phyloP scores from a whole-genome alignment of 257 asterid species.

The Solanum virginianum region DNA sequence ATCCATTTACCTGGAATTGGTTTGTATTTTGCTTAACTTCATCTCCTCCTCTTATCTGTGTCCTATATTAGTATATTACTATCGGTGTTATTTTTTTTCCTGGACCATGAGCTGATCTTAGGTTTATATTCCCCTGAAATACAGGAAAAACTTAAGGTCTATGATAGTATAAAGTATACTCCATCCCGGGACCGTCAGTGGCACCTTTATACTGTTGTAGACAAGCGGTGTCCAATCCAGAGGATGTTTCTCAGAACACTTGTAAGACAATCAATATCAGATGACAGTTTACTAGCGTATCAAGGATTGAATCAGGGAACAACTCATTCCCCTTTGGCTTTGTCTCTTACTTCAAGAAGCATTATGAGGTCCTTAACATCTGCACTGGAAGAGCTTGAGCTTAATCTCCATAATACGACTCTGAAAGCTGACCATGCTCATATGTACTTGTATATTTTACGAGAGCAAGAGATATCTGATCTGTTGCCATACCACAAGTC shows the following conservation, averaged over 20 bases:
- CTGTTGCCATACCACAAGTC: slow-evolving; percentile 76
- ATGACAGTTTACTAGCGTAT: slow-evolving; percentile 51
- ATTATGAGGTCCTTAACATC: slow-evolving; percentile 75
- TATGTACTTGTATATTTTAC: slow-evolving; percentile 75
- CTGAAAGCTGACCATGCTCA: slow-evolving; percentile 90
- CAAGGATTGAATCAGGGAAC: slow-evolving; percentile 49
- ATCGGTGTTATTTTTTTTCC: not conserved
- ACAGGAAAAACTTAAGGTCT: slow-evolving; percentile 90
- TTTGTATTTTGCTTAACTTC: slow-evolving; percentile 15
- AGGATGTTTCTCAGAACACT: slow-evolving; percentile 93
- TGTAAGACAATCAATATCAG: slow-evolving; percentile 79
- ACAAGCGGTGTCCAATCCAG: slow-evolving; percentile 56
- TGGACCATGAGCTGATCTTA: not conserved
- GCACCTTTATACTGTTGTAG: slow-evolving; percentile 88
- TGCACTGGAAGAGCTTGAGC: slow-evolving; percentile 98
- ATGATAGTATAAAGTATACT: slow-evolving; percentile 66
- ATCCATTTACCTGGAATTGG: slow-evolving; percentile 94
- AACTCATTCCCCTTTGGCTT: slow-evolving; percentile 43
- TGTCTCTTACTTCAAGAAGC: slow-evolving; percentile 87
- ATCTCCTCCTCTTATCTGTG: not conserved
- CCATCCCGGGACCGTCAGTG: slow-evolving; percentile 98
- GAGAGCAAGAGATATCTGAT: slow-evolving; percentile 83
- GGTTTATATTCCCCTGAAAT: slow-evolving; percentile 3
- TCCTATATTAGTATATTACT: not conserved
- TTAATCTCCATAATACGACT: slow-evolving; percentile 73